Evolutionary conservation across 164 flowering plant species (phyloP).

Genomic region (Tinospora cordifolia): DNA sequence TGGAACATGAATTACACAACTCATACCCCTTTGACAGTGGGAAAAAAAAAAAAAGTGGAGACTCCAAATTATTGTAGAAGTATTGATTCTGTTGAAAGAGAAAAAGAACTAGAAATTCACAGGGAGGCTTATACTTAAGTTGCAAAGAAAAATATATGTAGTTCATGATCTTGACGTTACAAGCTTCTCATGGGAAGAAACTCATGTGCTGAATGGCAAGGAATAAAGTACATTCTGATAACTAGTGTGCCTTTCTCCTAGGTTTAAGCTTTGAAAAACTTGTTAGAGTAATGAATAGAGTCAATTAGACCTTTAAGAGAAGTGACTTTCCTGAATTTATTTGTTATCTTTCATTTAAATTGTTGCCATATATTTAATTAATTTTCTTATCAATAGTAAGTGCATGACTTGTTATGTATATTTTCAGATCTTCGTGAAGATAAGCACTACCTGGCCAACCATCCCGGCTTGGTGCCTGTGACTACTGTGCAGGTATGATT

Average conservation of each 20-base stretch:
- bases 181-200: not conserved
- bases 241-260: not conserved
- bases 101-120: not conserved
- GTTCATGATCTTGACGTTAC: not conserved
- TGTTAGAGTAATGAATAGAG: not conserved
- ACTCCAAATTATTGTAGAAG: not conserved
- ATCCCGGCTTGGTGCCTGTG: constrained; percentile 87
- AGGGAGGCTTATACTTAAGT: not conserved
- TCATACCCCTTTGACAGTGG: no score
- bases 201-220: not conserved
- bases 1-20: no score
- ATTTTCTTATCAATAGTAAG: not conserved
- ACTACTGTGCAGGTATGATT: constrained; percentile 68
- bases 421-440: constrained; percentile 90
- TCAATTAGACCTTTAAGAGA: not conserved
- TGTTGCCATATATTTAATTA: not conserved
- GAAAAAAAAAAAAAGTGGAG: no score
- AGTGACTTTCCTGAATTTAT: not conserved
- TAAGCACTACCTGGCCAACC: constrained; percentile 85
- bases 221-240: not conserved
- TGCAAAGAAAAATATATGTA: not conserved
- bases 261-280: not conserved
- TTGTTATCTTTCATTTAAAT: not conserved
- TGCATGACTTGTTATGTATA: constrained; percentile 9
- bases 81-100: not conserved